These are phyloP conservation scores for Coemansia asiatica DNA, from an alignment of 192 early-diverging fungal species.

Conservation along the genomic window DNA sequence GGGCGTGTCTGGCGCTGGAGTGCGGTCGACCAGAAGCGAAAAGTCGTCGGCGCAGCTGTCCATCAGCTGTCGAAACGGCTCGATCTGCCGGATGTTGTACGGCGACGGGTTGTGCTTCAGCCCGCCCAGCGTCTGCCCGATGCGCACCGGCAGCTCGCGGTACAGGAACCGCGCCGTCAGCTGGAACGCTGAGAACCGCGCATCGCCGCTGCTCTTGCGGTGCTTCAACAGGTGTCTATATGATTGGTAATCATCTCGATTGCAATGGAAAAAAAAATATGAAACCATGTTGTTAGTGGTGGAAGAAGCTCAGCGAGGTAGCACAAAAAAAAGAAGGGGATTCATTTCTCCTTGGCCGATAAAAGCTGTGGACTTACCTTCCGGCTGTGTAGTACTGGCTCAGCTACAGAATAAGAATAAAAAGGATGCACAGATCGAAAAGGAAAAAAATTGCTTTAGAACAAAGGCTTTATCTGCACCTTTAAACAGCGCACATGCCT, in stretches of 20 bases:
- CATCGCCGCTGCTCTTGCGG: slow-evolving; percentile 40
- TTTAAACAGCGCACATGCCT: too few species aligned
- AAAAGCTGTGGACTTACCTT: too few species aligned
- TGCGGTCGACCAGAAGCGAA: slow-evolving; percentile 37
- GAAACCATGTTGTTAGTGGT: background rate
- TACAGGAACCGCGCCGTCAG: slow-evolving; percentile 58
- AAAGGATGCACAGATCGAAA: background rate
- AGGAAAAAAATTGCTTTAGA: background rate
- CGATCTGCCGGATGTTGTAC: slow-evolving; percentile 46
- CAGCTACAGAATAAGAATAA: slow-evolving; percentile 28
- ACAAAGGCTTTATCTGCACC: too few species aligned
- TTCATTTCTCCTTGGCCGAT: too few species aligned
- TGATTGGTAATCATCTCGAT: background rate
- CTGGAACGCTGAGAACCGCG: slow-evolving; percentile 40
- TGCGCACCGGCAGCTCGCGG: slow-evolving; percentile 60
- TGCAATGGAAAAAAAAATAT: background rate
- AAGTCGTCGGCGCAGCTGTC: slow-evolving; percentile 58
- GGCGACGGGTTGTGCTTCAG: slow-evolving; percentile 52
- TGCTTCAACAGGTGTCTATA: slow-evolving; percentile 48
- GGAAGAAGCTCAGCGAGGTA: background rate
- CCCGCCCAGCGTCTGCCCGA: slow-evolving; percentile 57
- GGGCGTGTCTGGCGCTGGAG: slow-evolving; percentile 32
- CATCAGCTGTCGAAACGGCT: slow-evolving; percentile 53
- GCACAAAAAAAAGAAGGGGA: background rate
- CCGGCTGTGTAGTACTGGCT: slow-evolving; percentile 53